Evolutionary conservation across 2,329 filamentous ascomycete genomes (phyloP).

Genomic region (Dothideomycetes sp.): DNA sequence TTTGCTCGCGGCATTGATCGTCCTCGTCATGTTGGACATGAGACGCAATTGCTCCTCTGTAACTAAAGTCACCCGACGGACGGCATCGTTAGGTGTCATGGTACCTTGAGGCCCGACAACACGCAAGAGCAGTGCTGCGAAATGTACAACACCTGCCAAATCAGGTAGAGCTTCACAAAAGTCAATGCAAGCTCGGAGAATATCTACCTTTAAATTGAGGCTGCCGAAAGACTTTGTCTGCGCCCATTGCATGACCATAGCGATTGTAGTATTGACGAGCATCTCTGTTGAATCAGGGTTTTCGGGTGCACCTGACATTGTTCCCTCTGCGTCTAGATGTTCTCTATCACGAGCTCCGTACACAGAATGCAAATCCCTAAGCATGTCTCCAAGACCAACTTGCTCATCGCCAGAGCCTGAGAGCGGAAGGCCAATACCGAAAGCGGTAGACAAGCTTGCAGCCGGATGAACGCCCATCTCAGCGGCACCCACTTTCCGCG

Average conservation of each 20-base stretch:
- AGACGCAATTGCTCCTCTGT: conserved; percentile 78
- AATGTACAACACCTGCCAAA: conserved; percentile 79
- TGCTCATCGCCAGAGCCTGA: conserved; percentile 3
- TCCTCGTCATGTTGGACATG: conserved; percentile 78
- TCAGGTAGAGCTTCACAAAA: conserved; percentile 91
- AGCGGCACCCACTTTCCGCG: conserved; percentile 85
- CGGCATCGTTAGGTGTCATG: conserved; percentile 18
- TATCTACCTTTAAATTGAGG: conserved; percentile 69
- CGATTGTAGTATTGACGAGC: conserved; percentile 5
- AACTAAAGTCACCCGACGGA: conserved; percentile 55
- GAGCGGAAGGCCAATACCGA: conserved; percentile 24
- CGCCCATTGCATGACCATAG: conserved; percentile 3
- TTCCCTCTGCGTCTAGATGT: background rate
- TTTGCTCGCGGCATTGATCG: conserved; percentile 65
- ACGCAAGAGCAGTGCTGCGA: conserved; percentile 74
- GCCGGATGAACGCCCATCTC: conserved; percentile 94
- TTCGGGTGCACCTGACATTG: background rate
- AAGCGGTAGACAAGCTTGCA: conserved; percentile 69
- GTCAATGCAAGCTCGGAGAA: conserved; percentile 81
- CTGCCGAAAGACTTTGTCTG: conserved; percentile 55
- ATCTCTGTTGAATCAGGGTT: conserved; percentile 1
- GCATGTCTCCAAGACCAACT: conserved; percentile 2
- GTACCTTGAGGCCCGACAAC: conserved; percentile 57
- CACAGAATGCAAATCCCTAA: conserved; percentile 11
- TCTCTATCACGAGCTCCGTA: conserved; percentile 14